Evolutionary conservation across 1,139 yeast genomes (phyloP), one percentile per base, ranked within the genome.

Genomic region (Meyerozyma guilliermondii): DNA sequence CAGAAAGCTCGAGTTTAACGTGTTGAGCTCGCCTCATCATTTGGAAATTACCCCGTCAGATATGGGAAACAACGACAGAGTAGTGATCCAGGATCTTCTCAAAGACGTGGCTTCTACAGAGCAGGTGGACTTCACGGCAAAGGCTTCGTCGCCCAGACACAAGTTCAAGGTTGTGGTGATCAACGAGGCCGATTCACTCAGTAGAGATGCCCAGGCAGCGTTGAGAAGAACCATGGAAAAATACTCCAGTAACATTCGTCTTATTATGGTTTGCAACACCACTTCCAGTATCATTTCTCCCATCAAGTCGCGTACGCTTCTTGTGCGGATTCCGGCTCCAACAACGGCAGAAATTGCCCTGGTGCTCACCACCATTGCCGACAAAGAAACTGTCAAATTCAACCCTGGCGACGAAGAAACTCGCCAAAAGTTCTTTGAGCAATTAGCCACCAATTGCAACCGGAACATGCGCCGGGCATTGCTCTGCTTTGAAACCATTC

Each of bases 131-230:
- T 78, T 83, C 51, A 60, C 76, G 26, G 79, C 39, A 58, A 45
- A 44, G 27, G 53, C 55, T 39, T 54, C 57, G 16, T 51, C 50
- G 13, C 62, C 65, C 33, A 82, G 74, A 52, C 95, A 87, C 58
- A 71, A 91, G 47, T 92, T 89, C 68, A 92, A 91, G 61, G 87
- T 91, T 35, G 98, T 92, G 16, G 79, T 92, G 11, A 89, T 92
- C 45, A 92, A 94, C 58, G 98, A 92, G 61, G 98, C 98, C 0
- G 97, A 92, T 52, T 76, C 88, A 1, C 74, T 92, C 59, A 83
- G 94, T 16, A 77, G 97, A 52, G 98, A 95, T 60, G 98, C 98
- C 0, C 98, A 92, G 62, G 97, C 97, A 11, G 98, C 98, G 0
- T 71, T 92, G 52, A 81, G 98, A 68, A 78, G 98, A 62, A 92